phyloP scores from a whole-genome alignment of 2,329 filamentous ascomycete species.

The Aspergillus flavus region DNA sequence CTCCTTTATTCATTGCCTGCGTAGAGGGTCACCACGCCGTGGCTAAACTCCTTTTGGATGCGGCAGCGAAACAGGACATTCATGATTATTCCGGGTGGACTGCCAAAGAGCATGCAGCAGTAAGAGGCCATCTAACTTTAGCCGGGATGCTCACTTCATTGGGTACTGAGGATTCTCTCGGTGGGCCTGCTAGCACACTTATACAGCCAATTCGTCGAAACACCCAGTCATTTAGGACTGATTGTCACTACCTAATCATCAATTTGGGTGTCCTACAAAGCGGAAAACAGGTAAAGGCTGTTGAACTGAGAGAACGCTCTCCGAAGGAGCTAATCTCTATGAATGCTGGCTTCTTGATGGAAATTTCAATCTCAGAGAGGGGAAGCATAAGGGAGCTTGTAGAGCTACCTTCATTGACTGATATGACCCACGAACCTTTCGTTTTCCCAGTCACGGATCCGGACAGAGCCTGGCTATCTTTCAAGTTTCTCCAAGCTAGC shows the following conservation, averaged over 20 bases:
- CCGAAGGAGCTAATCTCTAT: neutral
- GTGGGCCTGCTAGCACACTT: conserved; percentile 3
- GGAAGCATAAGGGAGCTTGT: neutral
- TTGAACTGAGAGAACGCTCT: neutral
- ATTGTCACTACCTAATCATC: conserved; percentile 6
- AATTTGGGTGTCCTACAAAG: conserved; percentile 13
- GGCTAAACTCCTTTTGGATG: conserved; percentile 30
- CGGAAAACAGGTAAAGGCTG: conserved; percentile 8
- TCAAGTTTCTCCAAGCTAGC: neutral
- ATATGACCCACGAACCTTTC: conserved; percentile 16
- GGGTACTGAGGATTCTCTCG: neutral
- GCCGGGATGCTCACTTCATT: conserved; percentile 21
- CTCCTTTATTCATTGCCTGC: conserved; percentile 36
- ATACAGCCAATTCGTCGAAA: neutral
- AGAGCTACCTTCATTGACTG: conserved; percentile 11
- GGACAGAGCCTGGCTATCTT: conserved; percentile 6
- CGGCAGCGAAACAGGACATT: conserved; percentile 24
- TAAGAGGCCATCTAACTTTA: conserved; percentile 35
- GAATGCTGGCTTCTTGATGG: neutral
- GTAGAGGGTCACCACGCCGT: conserved; percentile 27
- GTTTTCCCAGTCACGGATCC: conserved; percentile 11
- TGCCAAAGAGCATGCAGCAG: conserved; percentile 38
- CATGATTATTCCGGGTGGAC: conserved; percentile 37
- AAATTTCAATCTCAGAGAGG: conserved; percentile 13
- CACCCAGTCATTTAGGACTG: neutral